These are phyloP conservation scores for Bolboschoenoplectus hybrid DNA, from an alignment of 202 grass and related monocot species.

Conservation along the genomic window DNA sequence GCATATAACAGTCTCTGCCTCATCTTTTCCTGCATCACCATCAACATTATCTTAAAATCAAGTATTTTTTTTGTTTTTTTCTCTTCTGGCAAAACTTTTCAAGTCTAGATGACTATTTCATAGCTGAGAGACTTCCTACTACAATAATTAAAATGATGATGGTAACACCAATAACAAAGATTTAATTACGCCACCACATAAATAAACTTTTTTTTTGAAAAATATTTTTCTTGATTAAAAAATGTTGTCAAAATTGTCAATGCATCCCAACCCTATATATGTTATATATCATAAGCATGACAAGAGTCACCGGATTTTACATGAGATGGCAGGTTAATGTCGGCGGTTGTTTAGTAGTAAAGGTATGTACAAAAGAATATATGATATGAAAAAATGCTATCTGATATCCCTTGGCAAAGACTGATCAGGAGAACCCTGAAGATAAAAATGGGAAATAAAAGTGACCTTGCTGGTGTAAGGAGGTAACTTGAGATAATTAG, in stretches of 20 bases:
- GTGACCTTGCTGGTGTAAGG: conserved; percentile 89
- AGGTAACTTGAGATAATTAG: conserved; percentile 98
- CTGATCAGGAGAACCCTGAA: background rate
- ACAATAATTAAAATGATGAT: conserved; percentile 10
- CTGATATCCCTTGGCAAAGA: background rate
- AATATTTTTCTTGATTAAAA: conserved; percentile 8
- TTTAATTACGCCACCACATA: conserved; percentile 2
- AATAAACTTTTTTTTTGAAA: conserved; percentile 9
- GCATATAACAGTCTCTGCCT: conserved; percentile 81
- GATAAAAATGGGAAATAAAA: background rate
- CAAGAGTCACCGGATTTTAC: background rate
- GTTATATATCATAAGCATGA: background rate
- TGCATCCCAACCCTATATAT: background rate
- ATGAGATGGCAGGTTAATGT: background rate
- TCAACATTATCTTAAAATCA: conserved; percentile 22
- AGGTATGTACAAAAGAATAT: background rate
- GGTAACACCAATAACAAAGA: conserved; percentile 8
- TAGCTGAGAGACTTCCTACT: background rate
- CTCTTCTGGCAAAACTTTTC: conserved; percentile 3
- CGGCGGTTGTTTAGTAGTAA: background rate
- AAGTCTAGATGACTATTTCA: conserved; percentile 26
- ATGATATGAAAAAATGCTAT: conserved; percentile 11
- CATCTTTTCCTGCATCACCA: conserved; percentile 79
- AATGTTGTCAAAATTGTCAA: background rate
- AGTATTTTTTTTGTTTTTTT: background rate